phyloP scores from a whole-genome alignment of 2,329 filamentous ascomycete genomes.

The Colletotrichum sp. region DNA sequence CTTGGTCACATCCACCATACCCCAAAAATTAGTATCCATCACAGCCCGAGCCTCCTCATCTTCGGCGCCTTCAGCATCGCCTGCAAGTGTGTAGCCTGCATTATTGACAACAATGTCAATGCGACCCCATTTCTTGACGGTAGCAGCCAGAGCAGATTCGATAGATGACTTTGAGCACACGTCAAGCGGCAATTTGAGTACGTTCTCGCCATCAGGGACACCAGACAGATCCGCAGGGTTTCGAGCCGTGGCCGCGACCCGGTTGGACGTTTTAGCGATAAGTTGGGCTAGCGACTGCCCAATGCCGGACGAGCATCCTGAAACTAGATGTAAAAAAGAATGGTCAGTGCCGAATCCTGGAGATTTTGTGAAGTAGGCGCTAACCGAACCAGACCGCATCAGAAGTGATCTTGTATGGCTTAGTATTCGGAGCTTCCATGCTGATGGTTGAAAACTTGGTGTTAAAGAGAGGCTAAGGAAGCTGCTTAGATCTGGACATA shows the following conservation, averaged over 20 bases:
- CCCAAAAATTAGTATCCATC: background rate
- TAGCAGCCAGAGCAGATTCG: background rate
- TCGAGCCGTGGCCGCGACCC: fast-evolving
- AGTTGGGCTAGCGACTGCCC: background rate
- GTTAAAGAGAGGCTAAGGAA: background rate
- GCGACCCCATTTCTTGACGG: background rate
- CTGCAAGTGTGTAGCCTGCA: background rate
- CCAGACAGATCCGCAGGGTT: background rate
- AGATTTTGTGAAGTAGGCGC: fast-evolving
- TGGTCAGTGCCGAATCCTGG: fast-evolving
- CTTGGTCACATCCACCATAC: background rate
- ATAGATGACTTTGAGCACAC: background rate
- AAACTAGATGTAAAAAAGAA: fast-evolving
- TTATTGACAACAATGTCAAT: background rate
- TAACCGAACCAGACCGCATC: background rate
- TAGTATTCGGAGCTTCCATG: background rate
- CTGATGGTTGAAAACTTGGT: fast-evolving
- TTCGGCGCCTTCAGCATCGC: background rate
- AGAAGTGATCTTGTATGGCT: background rate
- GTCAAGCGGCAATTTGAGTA: background rate
- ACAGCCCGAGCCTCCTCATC: background rate
- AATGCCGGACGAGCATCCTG: background rate
- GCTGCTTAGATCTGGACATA: background rate
- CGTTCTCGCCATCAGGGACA: background rate
- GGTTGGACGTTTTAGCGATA: background rate